Percentiles rank a stretch among this genome's conserved stretches.
These are phyloP conservation scores for Pseudonitzschia delicatissima DNA, from an alignment of 108 stramenopile genomes.

Conservation along the genomic window DNA sequence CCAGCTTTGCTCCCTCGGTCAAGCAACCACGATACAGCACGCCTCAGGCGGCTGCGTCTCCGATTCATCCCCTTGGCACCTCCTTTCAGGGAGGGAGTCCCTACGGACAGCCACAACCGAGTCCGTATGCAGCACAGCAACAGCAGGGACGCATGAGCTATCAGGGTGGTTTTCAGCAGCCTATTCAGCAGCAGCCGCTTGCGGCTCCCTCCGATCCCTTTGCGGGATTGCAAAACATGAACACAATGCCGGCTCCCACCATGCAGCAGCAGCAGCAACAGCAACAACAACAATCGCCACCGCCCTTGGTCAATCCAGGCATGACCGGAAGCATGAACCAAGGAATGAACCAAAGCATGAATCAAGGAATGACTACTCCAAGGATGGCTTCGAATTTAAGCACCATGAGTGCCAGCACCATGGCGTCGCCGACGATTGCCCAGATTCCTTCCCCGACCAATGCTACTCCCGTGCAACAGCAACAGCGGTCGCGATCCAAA, in stretches of 20 bases:
- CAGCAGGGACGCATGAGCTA: background rate
- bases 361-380: background rate
- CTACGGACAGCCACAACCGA: conserved; percentile 30
- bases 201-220: conserved; percentile 73
- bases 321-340: conserved; percentile 1
- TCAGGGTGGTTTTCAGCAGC: background rate
- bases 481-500: background rate
- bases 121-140: conserved; percentile 6
- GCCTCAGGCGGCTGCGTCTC: conserved; percentile 25
- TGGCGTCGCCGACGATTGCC: background rate
- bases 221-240: conserved; percentile 65
- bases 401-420: background rate
- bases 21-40: too few species aligned
- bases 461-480: background rate
- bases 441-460: background rate
- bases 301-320: background rate
- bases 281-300: conserved; percentile 11
- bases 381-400: background rate
- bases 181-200: conserved; percentile 33
- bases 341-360: background rate
- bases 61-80: background rate
- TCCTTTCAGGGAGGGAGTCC: conserved; percentile 13
- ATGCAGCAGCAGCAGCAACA: conserved; percentile 21
- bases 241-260: background rate
- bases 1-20: conserved; percentile 42